A percentile compares a stretch with the other conserved stretches of the same genome.
phyloP scores from a whole-genome alignment of 2,329 filamentous ascomycete genomes.

The Arthroderma uncinatum region DNA sequence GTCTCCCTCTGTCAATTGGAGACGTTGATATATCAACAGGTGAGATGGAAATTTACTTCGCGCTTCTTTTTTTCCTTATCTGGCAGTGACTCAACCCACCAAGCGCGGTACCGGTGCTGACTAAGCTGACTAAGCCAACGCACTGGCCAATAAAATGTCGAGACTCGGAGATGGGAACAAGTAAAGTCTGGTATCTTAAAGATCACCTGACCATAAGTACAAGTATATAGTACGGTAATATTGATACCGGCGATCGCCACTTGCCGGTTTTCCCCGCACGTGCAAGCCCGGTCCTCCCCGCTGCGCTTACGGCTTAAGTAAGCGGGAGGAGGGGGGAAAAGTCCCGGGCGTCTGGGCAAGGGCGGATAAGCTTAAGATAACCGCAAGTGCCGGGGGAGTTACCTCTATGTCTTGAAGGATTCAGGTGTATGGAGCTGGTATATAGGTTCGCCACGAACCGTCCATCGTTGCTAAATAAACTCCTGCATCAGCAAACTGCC shows the following conservation, averaged over 20 bases:
- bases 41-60: not conserved
- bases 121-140: conserved; percentile 1
- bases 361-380: conserved; percentile 1
- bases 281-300: not conserved
- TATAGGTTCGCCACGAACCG: not conserved
- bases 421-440: not conserved
- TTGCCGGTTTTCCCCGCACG: conserved; percentile 13
- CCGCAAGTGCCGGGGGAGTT: not conserved
- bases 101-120: not conserved
- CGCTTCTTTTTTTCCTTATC: not conserved
- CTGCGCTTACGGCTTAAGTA: not conserved
- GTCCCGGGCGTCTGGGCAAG: not conserved
- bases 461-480: not conserved
- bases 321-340: too few relatives aligned
- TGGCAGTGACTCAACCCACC: not conserved
- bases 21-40: not conserved
- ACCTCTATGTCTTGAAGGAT: not conserved
- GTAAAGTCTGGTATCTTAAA: not conserved
- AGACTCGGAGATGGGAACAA: not conserved
- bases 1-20: not conserved
- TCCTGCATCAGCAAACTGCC: too few relatives aligned
- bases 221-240: not conserved
- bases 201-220: not conserved
- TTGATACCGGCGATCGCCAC: conserved; percentile 29
- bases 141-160: not conserved